These are phyloP conservation scores for Lactifluus echinatus DNA, from an alignment of 768 basidiomycete species.

Conservation along the genomic window DNA sequence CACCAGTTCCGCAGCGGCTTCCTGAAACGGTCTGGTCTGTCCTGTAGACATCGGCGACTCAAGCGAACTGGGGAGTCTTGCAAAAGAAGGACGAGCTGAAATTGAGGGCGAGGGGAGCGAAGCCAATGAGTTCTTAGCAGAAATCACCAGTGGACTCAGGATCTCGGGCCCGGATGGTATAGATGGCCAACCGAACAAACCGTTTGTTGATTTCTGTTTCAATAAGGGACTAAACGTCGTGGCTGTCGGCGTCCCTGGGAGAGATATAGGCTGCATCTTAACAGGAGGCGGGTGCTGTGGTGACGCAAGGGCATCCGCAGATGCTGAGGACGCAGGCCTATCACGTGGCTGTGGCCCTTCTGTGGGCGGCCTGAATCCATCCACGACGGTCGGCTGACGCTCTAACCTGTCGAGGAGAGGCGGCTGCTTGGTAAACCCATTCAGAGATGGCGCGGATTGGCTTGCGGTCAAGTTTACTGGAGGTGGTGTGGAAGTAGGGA, in stretches of 20 bases:
- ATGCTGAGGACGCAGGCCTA: neutral
- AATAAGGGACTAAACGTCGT: conserved; percentile 22
- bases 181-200: conserved; percentile 24
- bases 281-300: conserved; percentile 20
- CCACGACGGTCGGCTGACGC: conserved; percentile 6
- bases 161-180: conserved; percentile 21
- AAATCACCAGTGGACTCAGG: conserved; percentile 23
- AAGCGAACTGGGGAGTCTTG: neutral
- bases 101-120: conserved; percentile 15
- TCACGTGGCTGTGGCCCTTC: neutral
- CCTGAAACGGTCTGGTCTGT: neutral
- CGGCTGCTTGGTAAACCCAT: neutral
- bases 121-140: conserved; percentile 6
- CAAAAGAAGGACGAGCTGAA: conserved; percentile 9
- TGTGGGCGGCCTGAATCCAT: neutral
- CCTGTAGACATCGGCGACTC: neutral
- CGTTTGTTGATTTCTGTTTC: conserved; percentile 20
- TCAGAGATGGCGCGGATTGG: conserved; percentile 8
- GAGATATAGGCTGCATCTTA: conserved; percentile 23
- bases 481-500: neutral
- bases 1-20: neutral
- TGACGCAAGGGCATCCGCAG: neutral
- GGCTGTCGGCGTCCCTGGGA: conserved; percentile 29
- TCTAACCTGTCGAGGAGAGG: neutral
- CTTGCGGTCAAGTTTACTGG: neutral